Conservation (phyloP, 1,284 basidiomycete genomes). For the Blastosporella zonata region DNA sequence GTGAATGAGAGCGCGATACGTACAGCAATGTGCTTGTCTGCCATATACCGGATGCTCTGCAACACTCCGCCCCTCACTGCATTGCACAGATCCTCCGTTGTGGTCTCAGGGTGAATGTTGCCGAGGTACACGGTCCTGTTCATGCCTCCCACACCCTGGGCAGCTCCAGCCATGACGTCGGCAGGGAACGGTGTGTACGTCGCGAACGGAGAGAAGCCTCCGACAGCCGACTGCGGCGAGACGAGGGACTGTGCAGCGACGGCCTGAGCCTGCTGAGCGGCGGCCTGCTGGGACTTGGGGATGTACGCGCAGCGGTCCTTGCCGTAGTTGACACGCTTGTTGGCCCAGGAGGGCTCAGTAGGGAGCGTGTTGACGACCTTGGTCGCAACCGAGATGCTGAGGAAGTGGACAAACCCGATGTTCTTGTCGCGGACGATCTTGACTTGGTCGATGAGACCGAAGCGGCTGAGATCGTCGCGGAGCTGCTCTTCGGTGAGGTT, state of each 20-base stretch:
- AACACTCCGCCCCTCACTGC: conserved; percentile 89
- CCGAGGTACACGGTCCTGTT: conserved; percentile 93
- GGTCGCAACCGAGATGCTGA: conserved; percentile 88
- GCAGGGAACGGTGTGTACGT: conserved; percentile 48
- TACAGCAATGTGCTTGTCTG: conserved; percentile 92
- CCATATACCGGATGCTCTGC: conserved; percentile 88
- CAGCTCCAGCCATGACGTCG: conserved; percentile 33
- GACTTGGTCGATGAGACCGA: conserved; percentile 96
- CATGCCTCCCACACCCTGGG: conserved; percentile 38
- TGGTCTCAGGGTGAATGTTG: conserved; percentile 92
- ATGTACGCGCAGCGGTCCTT: conserved; percentile 96
- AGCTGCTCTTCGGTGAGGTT: conserved; percentile 85
- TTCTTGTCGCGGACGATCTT: conserved; percentile 98
- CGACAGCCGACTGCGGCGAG: conserved; percentile 30
- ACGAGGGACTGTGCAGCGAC: conserved; percentile 80
- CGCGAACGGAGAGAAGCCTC: conserved; percentile 43
- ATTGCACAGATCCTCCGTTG: conserved; percentile 90
- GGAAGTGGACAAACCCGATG: conserved; percentile 95
- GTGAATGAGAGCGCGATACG: conserved; percentile 26
- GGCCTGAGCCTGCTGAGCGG: conserved; percentile 77
- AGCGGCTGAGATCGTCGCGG: conserved; percentile 81
- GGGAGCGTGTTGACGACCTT: conserved; percentile 92
- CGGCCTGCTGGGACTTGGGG: conserved; percentile 84
- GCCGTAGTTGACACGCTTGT: conserved; percentile 92
- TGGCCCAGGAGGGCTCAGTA: conserved; percentile 87